A percentile compares a stretch with the other conserved stretches of the same genome.
Conservation (phyloP, 2,329 filamentous ascomycete species). For the Trichoderma oligosporum region DNA sequence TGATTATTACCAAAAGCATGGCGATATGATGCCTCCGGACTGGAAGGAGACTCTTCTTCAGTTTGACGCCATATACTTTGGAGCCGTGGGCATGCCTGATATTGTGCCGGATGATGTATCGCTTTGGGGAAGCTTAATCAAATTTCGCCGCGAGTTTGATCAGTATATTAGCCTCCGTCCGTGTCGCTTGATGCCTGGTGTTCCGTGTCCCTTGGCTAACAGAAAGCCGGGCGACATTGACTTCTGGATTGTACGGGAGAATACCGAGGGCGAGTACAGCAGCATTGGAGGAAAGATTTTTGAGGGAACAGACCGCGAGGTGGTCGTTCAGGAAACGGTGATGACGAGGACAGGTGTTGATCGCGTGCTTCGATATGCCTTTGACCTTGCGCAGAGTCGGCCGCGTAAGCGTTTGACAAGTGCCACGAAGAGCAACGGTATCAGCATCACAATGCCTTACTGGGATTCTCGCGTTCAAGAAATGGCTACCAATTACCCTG, state of each 20-base stretch:
- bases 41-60: slow-evolving; percentile 51
- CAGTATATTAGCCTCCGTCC: slow-evolving; percentile 61
- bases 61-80: slow-evolving; percentile 65
- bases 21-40: slow-evolving; percentile 41
- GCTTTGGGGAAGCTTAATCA: slow-evolving; percentile 63
- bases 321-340: slow-evolving; percentile 46
- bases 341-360: slow-evolving; percentile 61
- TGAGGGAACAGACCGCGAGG: slow-evolving; percentile 56
- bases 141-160: slow-evolving; percentile 56
- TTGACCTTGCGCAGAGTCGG: slow-evolving; percentile 56
- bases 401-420: slow-evolving; percentile 59
- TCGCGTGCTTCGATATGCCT: slow-evolving; percentile 60
- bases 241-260: slow-evolving; percentile 65
- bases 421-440: slow-evolving; percentile 65
- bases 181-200: slow-evolving; percentile 52
- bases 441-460: slow-evolving; percentile 64
- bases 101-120: slow-evolving; percentile 62
- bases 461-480: slow-evolving; percentile 58
- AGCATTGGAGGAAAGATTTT: slow-evolving; percentile 55
- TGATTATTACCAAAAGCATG: slow-evolving; percentile 50
- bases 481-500: slow-evolving; percentile 54
- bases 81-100: slow-evolving; percentile 56
- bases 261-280: slow-evolving; percentile 65
- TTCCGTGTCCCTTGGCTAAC: slow-evolving; percentile 52
- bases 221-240: slow-evolving; percentile 57